Percentiles rank a stretch among this genome's conserved stretches.
Evolutionary conservation across 345 rosid genomes (phyloP).

Genomic region (Tarenaya hassleriana): DNA sequence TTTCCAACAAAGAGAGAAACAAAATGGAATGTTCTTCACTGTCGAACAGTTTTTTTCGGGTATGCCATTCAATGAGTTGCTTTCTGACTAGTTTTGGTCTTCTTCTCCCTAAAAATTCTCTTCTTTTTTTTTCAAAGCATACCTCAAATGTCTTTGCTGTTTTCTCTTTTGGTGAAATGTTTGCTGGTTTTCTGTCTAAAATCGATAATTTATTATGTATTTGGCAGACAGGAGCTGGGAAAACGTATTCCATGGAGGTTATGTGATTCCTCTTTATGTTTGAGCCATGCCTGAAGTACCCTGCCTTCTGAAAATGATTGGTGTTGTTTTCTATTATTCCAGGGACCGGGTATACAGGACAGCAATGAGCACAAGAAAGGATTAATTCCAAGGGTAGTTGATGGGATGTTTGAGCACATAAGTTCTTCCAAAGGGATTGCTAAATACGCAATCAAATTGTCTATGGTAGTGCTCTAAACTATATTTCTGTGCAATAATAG

Average conservation of each 20-base stretch:
- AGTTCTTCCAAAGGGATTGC: slow-evolving; percentile 38
- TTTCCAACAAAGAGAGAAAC: too few relatives aligned
- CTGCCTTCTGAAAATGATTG: neutral
- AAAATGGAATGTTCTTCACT: too few relatives aligned
- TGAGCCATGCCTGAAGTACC: slow-evolving; percentile 6
- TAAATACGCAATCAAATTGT: slow-evolving; percentile 52
- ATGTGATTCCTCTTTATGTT: neutral
- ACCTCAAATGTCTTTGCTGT: slow-evolving; percentile 4
- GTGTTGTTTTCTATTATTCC: slow-evolving; percentile 17
- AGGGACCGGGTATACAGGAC: slow-evolving; percentile 62
- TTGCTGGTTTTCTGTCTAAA: neutral
- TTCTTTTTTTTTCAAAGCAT: neutral
- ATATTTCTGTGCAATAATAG: neutral
- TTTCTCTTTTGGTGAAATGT: slow-evolving; percentile 2
- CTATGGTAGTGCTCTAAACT: slow-evolving; percentile 50
- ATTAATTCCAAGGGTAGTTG: slow-evolving; percentile 60
- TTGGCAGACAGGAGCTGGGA: slow-evolving; percentile 88
- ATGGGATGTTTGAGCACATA: slow-evolving; percentile 54
- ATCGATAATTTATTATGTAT: slow-evolving; percentile 7
- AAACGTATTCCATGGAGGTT: slow-evolving; percentile 91
- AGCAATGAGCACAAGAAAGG: slow-evolving; percentile 59
- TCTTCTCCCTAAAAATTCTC: too few relatives aligned
- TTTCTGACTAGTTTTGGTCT: too few relatives aligned
- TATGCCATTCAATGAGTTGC: too few relatives aligned
- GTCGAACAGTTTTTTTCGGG: too few relatives aligned